Conservation (phyloP, 2,329 filamentous ascomycete genomes). For the Furcasterigmium sp. region DNA sequence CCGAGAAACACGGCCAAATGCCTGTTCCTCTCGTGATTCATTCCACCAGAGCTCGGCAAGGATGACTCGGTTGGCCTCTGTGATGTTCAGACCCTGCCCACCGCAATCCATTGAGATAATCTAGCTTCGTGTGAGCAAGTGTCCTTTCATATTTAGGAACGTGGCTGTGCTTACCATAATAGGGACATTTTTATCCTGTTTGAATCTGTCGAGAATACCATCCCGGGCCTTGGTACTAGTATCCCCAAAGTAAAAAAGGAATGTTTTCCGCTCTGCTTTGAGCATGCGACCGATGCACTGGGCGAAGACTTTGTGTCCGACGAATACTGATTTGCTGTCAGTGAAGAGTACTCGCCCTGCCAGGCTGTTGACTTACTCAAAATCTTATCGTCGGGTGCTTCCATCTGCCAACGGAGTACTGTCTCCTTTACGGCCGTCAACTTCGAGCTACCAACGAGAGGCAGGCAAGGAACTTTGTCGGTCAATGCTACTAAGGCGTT, state of each 20-base stretch:
- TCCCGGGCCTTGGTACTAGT: conserved; percentile 12
- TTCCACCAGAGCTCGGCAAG: conserved; percentile 60
- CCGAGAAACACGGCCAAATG: conserved; percentile 53
- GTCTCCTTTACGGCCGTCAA: conserved; percentile 22
- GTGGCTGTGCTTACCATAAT: too few relatives aligned
- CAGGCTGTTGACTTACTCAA: conserved; percentile 25
- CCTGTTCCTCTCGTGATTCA: conserved; percentile 54
- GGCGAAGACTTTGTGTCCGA: conserved; percentile 22
- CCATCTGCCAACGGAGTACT: conserved; percentile 22
- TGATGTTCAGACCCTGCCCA: conserved; percentile 33
- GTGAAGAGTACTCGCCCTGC: neutral
- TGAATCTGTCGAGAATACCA: conserved; percentile 14
- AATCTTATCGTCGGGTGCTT: conserved; percentile 29
- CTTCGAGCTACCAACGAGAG: conserved; percentile 21
- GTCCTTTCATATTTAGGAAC: too few relatives aligned
- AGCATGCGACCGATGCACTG: conserved; percentile 31
- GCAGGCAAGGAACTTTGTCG: conserved; percentile 5
- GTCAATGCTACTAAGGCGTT: conserved; percentile 1
- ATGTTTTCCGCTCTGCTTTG: conserved; percentile 17
- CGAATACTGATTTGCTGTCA: conserved; percentile 25
- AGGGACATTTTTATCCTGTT: neutral
- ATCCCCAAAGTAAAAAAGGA: conserved; percentile 30
- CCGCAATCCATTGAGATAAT: conserved; percentile 28
- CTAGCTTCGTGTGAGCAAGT: conserved; percentile 14
- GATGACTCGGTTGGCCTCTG: conserved; percentile 45